These are phyloP conservation scores for Mortierella antarctica DNA, from an alignment of 192 early-diverging fungal genomes.

Conservation along the genomic window DNA sequence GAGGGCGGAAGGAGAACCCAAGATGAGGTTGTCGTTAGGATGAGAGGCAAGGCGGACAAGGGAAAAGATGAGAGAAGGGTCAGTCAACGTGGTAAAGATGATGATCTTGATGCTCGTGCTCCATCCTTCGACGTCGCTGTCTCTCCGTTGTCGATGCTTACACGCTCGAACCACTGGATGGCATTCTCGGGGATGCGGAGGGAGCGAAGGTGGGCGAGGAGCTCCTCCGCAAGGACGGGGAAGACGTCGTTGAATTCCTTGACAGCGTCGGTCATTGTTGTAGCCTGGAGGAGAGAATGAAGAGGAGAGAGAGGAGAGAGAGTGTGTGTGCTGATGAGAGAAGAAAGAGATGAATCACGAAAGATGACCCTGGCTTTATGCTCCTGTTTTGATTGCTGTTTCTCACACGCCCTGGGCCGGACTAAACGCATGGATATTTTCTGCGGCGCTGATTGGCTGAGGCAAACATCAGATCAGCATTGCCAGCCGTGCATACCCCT, in stretches of 20 bases:
- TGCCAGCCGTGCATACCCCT: too few relatives aligned
- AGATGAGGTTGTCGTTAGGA: constrained; percentile 13
- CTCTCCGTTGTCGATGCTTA: constrained; percentile 16
- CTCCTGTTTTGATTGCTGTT: neutral
- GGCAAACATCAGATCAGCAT: constrained; percentile 6
- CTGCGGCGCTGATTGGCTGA: constrained; percentile 4
- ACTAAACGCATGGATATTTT: neutral
- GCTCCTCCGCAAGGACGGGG: constrained; percentile 77
- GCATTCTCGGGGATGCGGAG: constrained; percentile 78
- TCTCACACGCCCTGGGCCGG: neutral
- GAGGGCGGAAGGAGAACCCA: neutral
- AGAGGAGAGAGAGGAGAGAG: neutral
- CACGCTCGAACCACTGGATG: constrained; percentile 71
- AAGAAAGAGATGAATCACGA: neutral
- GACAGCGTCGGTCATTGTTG: constrained; percentile 27
- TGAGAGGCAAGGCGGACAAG: too few relatives aligned
- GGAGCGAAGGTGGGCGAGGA: constrained; percentile 75
- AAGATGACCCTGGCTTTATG: neutral
- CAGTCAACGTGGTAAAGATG: neutral
- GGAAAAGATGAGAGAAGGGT: neutral
- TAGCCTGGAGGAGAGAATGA: neutral
- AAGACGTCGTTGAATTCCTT: constrained; percentile 81
- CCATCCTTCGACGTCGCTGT: neutral
- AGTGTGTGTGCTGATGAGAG: neutral
- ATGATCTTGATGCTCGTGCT: too few relatives aligned